Base-by-base conservation (phyloP, 352 stramenopile species). In the Pythium utonaiense region DNA sequence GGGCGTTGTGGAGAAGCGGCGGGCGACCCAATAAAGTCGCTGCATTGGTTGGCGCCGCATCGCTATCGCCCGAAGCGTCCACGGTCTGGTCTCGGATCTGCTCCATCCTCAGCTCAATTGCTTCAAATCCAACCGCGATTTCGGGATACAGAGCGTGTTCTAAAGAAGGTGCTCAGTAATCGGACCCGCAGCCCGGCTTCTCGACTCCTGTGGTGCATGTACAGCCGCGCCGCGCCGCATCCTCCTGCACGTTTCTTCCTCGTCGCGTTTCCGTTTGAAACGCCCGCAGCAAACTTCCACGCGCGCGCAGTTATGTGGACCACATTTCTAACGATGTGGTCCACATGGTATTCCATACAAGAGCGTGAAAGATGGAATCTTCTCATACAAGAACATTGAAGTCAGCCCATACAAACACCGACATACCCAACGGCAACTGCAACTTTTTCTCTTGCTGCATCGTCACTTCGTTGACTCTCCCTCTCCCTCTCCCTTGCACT, bases 351-450 rank as follows among this genome's bases (percentile, higher is more conserved):
- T 45, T 31, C 19, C 25, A 1, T 64, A 58, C 12, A 53, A 52
- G 49, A 66, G 51, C 33, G 14, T 12, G 17, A 14, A 42, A 52
- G n/a, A 19, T 21, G 5, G 30, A 53, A 57, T 53, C 33, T 57
- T 53, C 44, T 27, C 42, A 3, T 67, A 62, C 19, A 62, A 49
- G 53, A 67, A 55, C 61, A 62, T 62, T 67, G 61, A 67, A 62
- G 61, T 67, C 51, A 54, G 58, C 53, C 31, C 19, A 13, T 36
- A 53, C 24, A 24, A 38, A 31, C 47, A 53, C 8, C 22, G 19
- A 19, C 13, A 22, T 21, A 2, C 24, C 17, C 21, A 47, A 22
- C 17, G 22, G 27, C 59, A 60, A 66, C 52, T 66, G 60, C 52
- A 66, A 57, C 60, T 56, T 66, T 56, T 60, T 24, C 54, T 27